phyloP scores from a whole-genome alignment of 139 green algal species.

The Gonium pectorale region DNA sequence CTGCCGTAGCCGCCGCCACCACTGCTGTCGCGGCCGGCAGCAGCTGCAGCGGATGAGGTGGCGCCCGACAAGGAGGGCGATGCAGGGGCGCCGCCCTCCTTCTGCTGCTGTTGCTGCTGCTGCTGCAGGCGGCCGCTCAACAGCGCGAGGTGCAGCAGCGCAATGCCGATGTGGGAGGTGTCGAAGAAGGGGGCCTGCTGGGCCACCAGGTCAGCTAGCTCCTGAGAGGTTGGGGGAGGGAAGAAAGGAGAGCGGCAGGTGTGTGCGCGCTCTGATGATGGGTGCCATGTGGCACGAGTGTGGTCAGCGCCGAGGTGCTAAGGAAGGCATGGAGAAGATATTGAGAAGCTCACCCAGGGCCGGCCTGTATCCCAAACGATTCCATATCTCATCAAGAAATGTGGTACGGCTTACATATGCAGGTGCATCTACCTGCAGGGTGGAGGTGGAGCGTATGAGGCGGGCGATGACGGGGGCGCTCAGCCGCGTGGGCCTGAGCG shows the following conservation, averaged over 20 bases:
- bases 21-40: not conserved
- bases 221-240: not conserved
- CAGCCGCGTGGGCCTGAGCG: conserved; percentile 2
- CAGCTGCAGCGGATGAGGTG: not conserved
- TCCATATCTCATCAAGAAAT: too few relatives aligned
- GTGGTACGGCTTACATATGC: too few relatives aligned
- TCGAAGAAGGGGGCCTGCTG: conserved; percentile 30
- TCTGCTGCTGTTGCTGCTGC: not conserved
- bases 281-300: too few relatives aligned
- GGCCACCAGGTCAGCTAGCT: conserved; percentile 12
- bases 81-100: too few relatives aligned
- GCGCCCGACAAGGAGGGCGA: too few relatives aligned
- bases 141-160: conserved; percentile 31
- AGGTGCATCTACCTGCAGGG: too few relatives aligned
- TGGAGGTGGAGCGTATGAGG: conserved; percentile 4
- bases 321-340: too few relatives aligned
- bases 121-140: not conserved
- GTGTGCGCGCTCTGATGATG: not conserved
- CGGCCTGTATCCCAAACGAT: too few relatives aligned
- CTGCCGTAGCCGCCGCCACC: not conserved
- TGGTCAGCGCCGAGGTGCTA: too few relatives aligned
- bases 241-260: not conserved
- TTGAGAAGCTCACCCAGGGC: too few relatives aligned
- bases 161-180: not conserved
- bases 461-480: conserved; percentile 13